A percentile compares a stretch with the other conserved stretches of the same genome.
These are phyloP conservation scores for Pulveroboletus ravenelii DNA, from an alignment of 768 basidiomycete species.

Conservation along the genomic window DNA sequence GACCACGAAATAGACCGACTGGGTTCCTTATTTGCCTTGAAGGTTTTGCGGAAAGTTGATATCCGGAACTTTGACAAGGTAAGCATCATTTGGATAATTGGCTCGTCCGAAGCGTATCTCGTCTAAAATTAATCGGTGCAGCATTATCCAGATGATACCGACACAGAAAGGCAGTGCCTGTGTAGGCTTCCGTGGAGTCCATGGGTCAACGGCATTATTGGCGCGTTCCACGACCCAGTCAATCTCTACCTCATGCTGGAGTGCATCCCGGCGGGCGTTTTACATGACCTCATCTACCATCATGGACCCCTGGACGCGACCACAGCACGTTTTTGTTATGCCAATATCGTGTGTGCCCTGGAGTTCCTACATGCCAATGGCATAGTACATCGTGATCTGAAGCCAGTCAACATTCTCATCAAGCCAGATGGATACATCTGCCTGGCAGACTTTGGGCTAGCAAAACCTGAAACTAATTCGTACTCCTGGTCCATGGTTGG, in stretches of 20 bases:
- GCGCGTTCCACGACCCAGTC: slow-evolving; percentile 41
- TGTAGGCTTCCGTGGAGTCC: slow-evolving; percentile 47
- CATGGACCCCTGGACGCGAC: slow-evolving; percentile 30
- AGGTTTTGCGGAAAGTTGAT: slow-evolving; percentile 36
- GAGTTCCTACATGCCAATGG: slow-evolving; percentile 41
- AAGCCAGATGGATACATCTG: slow-evolving; percentile 52
- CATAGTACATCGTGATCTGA: slow-evolving; percentile 53
- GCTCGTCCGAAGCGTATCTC: neutral
- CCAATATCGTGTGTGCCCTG: slow-evolving; percentile 49
- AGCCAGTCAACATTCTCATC: slow-evolving; percentile 55
- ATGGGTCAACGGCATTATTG: slow-evolving; percentile 45
- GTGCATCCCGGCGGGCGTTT: slow-evolving; percentile 41
- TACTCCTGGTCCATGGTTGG: slow-evolving; percentile 37
- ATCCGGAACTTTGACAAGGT: slow-evolving; percentile 32
- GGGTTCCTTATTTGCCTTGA: slow-evolving; percentile 43
- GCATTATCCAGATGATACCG: slow-evolving; percentile 28
- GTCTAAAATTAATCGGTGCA: slow-evolving; percentile 7
- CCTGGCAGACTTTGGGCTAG: slow-evolving; percentile 49
- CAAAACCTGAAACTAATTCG: slow-evolving; percentile 19
- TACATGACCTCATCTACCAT: slow-evolving; percentile 35
- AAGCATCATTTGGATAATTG: slow-evolving; percentile 3
- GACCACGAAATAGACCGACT: slow-evolving; percentile 32
- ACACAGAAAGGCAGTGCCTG: slow-evolving; percentile 42
- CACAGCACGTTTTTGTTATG: slow-evolving; percentile 46
- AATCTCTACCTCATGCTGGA: slow-evolving; percentile 53